Conservation (phyloP, 441 rosid species). For the Adansonia rubrostipa region DNA sequence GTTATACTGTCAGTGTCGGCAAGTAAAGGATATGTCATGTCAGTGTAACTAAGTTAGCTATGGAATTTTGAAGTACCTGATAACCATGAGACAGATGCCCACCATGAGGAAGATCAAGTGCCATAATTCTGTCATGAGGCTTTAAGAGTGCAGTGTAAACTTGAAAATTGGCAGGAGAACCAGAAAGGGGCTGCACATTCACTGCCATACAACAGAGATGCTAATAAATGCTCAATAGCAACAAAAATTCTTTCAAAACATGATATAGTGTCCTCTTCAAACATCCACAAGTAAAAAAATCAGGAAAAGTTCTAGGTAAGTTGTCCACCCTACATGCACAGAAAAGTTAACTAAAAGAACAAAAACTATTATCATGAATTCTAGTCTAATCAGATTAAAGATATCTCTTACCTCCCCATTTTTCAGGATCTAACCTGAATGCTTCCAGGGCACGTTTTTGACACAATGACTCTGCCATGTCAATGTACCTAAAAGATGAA, state of each 20-base stretch:
- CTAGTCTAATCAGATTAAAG: not conserved
- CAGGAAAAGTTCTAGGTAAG: no score
- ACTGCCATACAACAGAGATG: constrained; percentile 59
- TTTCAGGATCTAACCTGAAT: constrained; percentile 82
- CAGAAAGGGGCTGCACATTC: constrained; percentile 93
- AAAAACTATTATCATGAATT: not conserved
- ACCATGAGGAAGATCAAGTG: constrained; percentile 99
- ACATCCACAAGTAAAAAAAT: constrained; percentile 3
- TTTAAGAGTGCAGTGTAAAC: constrained; percentile 90
- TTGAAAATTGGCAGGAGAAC: constrained; percentile 97
- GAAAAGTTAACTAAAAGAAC: not conserved
- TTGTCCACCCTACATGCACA: no score
- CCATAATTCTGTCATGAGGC: constrained; percentile 99
- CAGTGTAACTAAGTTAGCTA: constrained; percentile 27
- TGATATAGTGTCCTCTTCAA: not conserved
- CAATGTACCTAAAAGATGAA: constrained; percentile 67
- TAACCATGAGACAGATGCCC: constrained; percentile 99
- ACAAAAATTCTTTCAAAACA: not conserved
- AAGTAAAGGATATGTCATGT: constrained; percentile 14
- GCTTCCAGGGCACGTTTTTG: constrained; percentile 94
- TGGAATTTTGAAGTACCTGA: constrained; percentile 62
- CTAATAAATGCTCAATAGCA: constrained; percentile 4
- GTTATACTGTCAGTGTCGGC: constrained; percentile 10
- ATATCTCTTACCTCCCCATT: constrained; percentile 82
- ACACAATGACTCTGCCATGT: constrained; percentile 90